These are phyloP conservation scores for Boletus rufocinnamomeus DNA, from an alignment of 768 basidiomycete genomes.

Conservation along the genomic window DNA sequence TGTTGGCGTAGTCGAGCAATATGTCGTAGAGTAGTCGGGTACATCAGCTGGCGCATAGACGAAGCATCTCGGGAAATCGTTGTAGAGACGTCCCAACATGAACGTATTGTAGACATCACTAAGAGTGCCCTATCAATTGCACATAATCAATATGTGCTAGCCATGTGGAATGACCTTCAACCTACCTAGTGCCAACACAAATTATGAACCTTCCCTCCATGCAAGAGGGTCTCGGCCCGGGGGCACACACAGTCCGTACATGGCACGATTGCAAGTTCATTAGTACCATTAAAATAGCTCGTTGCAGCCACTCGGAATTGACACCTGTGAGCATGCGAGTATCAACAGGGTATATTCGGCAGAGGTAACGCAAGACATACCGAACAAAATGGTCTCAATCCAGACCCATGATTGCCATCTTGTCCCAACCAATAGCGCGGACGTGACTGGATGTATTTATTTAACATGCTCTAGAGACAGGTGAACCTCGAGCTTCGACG, in stretches of 20 bases:
- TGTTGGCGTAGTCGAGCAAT: neutral
- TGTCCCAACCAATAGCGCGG: neutral
- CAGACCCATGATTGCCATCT: neutral
- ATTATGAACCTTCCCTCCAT: neutral
- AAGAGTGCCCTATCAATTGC: neutral
- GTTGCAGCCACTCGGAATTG: neutral
- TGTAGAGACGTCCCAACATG: neutral
- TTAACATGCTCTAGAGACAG: neutral
- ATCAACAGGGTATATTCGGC: neutral
- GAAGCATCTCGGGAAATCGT: constrained; percentile 1
- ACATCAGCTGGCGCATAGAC: constrained; percentile 1
- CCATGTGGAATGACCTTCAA: neutral
- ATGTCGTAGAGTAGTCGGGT: neutral
- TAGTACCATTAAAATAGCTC: too few species aligned
- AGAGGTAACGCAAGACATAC: neutral
- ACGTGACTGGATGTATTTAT: neutral
- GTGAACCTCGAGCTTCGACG: neutral
- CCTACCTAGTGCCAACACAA: neutral
- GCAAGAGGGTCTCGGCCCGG: neutral
- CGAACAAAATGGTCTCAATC: neutral
- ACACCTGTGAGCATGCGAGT: neutral
- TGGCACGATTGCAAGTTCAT: neutral
- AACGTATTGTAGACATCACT: neutral
- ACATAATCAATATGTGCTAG: neutral
- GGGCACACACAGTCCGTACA: constrained; percentile 1